These are phyloP conservation scores for Phytophthora rubi DNA, from an alignment of 352 stramenopile genomes.

Conservation along the genomic window DNA sequence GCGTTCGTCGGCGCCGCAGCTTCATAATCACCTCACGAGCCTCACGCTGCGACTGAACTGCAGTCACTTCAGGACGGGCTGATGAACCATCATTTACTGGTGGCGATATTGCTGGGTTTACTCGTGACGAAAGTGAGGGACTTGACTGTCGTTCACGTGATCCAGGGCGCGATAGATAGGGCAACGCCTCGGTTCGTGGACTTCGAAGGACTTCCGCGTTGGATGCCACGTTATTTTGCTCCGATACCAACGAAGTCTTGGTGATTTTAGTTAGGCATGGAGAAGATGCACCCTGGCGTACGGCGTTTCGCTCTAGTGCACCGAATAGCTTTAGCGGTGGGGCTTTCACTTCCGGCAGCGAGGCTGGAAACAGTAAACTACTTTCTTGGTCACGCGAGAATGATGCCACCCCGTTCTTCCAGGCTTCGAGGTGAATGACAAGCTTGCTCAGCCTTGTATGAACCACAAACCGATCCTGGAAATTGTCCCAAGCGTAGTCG, in stretches of 20 bases:
- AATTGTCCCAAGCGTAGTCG: slow-evolving; percentile 67
- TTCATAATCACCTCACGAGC: slow-evolving; percentile 48
- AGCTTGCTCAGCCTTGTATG: slow-evolving; percentile 65
- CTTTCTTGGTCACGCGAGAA: background rate
- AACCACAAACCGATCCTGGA: slow-evolving; percentile 72
- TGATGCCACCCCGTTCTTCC: slow-evolving; percentile 15
- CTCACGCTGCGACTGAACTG: slow-evolving; percentile 37
- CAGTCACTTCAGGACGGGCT: slow-evolving; percentile 8
- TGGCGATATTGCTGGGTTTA: background rate
- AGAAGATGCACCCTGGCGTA: slow-evolving; percentile 11
- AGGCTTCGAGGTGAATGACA: slow-evolving; percentile 45
- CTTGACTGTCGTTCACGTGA: slow-evolving; percentile 13
- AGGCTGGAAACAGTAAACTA: slow-evolving; percentile 34
- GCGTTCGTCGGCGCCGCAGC: slow-evolving; percentile 36
- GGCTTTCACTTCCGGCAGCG: slow-evolving; percentile 43
- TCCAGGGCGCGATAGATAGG: slow-evolving; percentile 14
- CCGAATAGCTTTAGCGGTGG: slow-evolving; percentile 65
- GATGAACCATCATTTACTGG: background rate
- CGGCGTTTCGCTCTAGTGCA: slow-evolving; percentile 46
- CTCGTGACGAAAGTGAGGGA: background rate
- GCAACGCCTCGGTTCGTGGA: background rate
- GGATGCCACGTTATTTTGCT: background rate
- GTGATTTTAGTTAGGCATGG: background rate
- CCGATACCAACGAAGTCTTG: background rate
- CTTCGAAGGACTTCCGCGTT: background rate